A percentile compares a stretch with the other conserved stretches of the same genome.
Conservation (phyloP, 208 protist species). For the Zelonia costaricensis region DNA sequence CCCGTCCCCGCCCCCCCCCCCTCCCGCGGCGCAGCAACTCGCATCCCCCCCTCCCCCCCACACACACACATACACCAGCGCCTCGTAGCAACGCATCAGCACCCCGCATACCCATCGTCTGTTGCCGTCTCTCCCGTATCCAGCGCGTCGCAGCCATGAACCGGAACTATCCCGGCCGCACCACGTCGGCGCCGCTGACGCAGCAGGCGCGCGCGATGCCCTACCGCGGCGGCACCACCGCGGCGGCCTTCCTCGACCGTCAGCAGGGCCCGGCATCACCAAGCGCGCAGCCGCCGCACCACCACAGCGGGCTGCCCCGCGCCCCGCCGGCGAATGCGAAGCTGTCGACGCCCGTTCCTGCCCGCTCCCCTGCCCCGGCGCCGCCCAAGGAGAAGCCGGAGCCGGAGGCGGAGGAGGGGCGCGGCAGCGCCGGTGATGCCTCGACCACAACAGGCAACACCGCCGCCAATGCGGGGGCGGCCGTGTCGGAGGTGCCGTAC, state of each 20-base stretch:
- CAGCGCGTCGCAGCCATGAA: conserved; percentile 3
- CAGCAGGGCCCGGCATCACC: not conserved
- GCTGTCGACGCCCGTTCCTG: not conserved
- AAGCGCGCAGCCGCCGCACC: not conserved
- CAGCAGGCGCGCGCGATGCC: conserved; percentile 18
- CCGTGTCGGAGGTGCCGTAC: conserved; percentile 29
- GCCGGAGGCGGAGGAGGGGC: conserved; percentile 1
- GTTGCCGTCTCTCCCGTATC: not conserved
- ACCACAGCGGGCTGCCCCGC: conserved; percentile 15
- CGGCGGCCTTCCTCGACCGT: conserved; percentile 1
- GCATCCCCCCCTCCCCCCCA: no score
- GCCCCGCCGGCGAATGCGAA: conserved; percentile 11
- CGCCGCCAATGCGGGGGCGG: no score
- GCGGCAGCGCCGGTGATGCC: not conserved
- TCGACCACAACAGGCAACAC: conserved; percentile 23
- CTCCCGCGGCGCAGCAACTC: no score
- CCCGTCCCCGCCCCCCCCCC: no score
- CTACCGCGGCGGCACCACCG: not conserved
- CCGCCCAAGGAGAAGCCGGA: not conserved
- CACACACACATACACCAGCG: not conserved
- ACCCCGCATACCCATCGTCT: no score
- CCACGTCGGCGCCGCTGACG: conserved; percentile 20
- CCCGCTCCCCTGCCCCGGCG: not conserved
- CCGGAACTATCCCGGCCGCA: conserved; percentile 16
- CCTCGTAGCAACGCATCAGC: no score